These are phyloP conservation scores for Dentipellis sp. DNA, from an alignment of 768 basidiomycete species.

Conservation along the genomic window DNA sequence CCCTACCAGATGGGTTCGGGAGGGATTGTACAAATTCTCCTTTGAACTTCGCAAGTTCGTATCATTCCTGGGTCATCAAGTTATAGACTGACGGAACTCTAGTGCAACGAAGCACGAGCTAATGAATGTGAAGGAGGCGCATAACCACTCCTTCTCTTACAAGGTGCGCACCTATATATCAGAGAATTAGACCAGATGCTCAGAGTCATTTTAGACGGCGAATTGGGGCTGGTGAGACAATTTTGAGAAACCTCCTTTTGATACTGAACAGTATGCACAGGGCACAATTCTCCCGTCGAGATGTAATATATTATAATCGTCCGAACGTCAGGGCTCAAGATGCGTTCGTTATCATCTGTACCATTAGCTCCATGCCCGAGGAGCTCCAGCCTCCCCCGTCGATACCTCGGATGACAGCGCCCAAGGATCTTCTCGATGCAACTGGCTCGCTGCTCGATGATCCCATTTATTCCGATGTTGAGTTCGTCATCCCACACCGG, in stretches of 20 bases:
- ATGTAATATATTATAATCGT: slow-evolving; percentile 55
- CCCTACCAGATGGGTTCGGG: slow-evolving; percentile 61
- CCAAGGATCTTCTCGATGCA: slow-evolving; percentile 56
- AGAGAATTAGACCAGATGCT: background rate
- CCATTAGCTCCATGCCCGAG: slow-evolving; percentile 60
- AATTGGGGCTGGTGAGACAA: slow-evolving; percentile 74
- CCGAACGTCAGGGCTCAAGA: slow-evolving; percentile 45
- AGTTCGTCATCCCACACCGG: slow-evolving; percentile 59
- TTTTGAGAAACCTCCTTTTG: background rate
- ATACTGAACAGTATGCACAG: slow-evolving; percentile 21
- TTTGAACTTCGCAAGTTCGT: slow-evolving; percentile 70
- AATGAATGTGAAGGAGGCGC: slow-evolving; percentile 67
- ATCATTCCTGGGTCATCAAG: background rate
- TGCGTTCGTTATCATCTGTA: slow-evolving; percentile 69
- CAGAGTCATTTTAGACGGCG: slow-evolving; percentile 41
- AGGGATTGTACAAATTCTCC: slow-evolving; percentile 78
- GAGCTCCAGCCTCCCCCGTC: slow-evolving; percentile 36
- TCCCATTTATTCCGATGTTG: slow-evolving; percentile 77
- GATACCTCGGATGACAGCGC: slow-evolving; percentile 45
- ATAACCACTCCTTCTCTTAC: slow-evolving; percentile 74
- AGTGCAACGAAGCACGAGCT: slow-evolving; percentile 39
- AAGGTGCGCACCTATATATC: slow-evolving; percentile 31
- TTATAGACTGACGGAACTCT: background rate
- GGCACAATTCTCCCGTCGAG: slow-evolving; percentile 75
- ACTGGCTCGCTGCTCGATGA: slow-evolving; percentile 74